Evolutionary conservation across 2,329 filamentous ascomycete species (phyloP), one percentile per base, ranked within the genome.

Genomic region (Pseudogymnoascus sp.): DNA sequence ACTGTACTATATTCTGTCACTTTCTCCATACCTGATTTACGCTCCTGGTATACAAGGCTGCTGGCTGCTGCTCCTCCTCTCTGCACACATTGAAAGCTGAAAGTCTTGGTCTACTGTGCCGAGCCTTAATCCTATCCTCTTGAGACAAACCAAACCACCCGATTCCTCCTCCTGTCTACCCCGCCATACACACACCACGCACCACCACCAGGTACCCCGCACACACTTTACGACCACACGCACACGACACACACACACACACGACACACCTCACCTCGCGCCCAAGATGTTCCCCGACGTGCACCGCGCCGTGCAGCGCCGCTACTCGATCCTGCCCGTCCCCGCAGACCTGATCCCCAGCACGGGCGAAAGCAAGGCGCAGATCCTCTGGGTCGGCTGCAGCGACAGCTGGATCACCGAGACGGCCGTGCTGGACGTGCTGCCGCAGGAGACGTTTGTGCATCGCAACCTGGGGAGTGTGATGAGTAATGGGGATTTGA

Each of bases 381-480:
- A 81, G 68, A 82, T 83, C 62, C 76, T 89, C 26, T 89, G 86
- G 86, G 81, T 89, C 65, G 86, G 86, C 40, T 89, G 86, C 75
- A 84, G 84, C 67, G 86, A 89, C 76, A 84, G 81, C 31, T 82
- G 86, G 50, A 81, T 86, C 65, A 84, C 85, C 1, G 86, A 88
- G 74, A 88, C 85, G 4, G 85, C 83, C 62, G 76, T 87, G 65
- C 77, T 87, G 50, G 80, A 81, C 70, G 78, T 86, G 62, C 76
- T 83, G 66, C 84, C 85, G 5, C 86, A 86, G 37, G 86, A 89
- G 68, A 82, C 89, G 67, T 89, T 89, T 73, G 85, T 87, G 47
- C 86, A 89, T 76, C 82, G 86, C 68, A 89, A 89, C 74, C 87
- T 89, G 71, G 86, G 86, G 69, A 89, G 88, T 74, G 78, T 87